Base-by-base conservation (phyloP, 768 basidiomycete species). In the Aureoboletus auriporus region DNA sequence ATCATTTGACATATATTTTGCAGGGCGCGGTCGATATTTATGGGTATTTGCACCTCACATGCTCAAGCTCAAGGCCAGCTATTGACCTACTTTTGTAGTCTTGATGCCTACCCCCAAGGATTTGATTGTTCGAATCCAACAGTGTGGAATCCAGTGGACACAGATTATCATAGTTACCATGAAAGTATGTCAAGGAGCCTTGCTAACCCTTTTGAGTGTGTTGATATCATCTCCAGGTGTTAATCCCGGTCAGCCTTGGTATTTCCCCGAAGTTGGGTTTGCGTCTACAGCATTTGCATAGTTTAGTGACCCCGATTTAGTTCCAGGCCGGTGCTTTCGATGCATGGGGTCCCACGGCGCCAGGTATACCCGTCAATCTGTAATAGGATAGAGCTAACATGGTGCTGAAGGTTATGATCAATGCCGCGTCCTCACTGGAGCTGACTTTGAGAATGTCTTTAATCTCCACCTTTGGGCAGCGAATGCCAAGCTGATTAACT, bases 281-380 rank as follows among this genome's bases (percentile, higher is more conserved):
- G 9, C 35, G 13, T 26, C 7, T 3, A 39, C 10, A 33, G 16
- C 36, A 2, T 33, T 34, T 45, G 52, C 50, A 33, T 47, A 51
- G 49, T 1, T 47, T 38, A 29, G 28, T 59, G 12, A 58, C 38
- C 17, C 23, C 30, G 48, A 37, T 49, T 69, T 71, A 82, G 67
- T 84, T 82, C 60, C 84, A 87, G 72, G 86, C 78, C 11, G 89
- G 89, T 6, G 75, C 86, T 9, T 90, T 81, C 55, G 89, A 92
- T 60, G 82, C 88, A 4, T 93, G 87, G 86, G 90, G 84, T 12
- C 82, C 84, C 0, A 76, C 71, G 4, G 82, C 84, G 23, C 85
- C 87, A 51, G 83, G 81, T 80, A 61, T 1, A 51, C 11, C 3
- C 17, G 3, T 38, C 13, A 30, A 27, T n/a, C 16, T 20, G 12